These are phyloP conservation scores for Claviceps sorghi DNA, from an alignment of 2,329 filamentous ascomycete genomes.

Conservation along the genomic window DNA sequence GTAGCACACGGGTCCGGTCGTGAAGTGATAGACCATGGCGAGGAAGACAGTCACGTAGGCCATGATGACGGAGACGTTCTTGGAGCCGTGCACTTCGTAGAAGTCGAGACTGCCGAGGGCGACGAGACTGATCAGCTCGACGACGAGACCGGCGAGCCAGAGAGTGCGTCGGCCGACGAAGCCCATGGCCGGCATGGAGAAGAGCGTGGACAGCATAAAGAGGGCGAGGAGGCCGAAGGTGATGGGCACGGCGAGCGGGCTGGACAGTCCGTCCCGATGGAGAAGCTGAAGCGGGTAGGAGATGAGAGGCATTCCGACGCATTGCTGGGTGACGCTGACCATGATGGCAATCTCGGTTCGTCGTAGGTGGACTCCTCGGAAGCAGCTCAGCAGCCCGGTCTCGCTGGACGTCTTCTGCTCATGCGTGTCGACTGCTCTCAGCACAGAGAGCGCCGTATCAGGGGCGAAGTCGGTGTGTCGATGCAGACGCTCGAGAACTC, in stretches of 20 bases:
- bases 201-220: slow-evolving; percentile 28
- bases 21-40: slow-evolving; percentile 27
- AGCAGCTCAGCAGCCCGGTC: not conserved
- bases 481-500: not conserved
- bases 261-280: slow-evolving; percentile 31
- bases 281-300: slow-evolving; percentile 38
- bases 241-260: slow-evolving; percentile 28
- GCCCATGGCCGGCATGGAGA: slow-evolving; percentile 27
- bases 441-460: not conserved
- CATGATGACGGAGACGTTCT: slow-evolving; percentile 15
- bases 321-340: slow-evolving; percentile 38
- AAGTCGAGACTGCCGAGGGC: not conserved
- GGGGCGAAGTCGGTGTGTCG: not conserved
- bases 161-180: slow-evolving; percentile 26
- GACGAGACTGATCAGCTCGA: slow-evolving; percentile 19
- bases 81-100: not conserved
- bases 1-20: slow-evolving; percentile 23
- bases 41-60: slow-evolving; percentile 24
- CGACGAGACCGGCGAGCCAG: slow-evolving; percentile 25
- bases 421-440: not conserved
- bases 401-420: not conserved
- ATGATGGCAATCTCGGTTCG: slow-evolving; percentile 28
- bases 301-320: slow-evolving; percentile 37
- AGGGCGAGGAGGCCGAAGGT: slow-evolving; percentile 26
- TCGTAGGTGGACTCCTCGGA: slow-evolving; percentile 9